Evolutionary conservation across 139 green algal genomes (phyloP).

Genomic region (Asterochloris sp.): DNA sequence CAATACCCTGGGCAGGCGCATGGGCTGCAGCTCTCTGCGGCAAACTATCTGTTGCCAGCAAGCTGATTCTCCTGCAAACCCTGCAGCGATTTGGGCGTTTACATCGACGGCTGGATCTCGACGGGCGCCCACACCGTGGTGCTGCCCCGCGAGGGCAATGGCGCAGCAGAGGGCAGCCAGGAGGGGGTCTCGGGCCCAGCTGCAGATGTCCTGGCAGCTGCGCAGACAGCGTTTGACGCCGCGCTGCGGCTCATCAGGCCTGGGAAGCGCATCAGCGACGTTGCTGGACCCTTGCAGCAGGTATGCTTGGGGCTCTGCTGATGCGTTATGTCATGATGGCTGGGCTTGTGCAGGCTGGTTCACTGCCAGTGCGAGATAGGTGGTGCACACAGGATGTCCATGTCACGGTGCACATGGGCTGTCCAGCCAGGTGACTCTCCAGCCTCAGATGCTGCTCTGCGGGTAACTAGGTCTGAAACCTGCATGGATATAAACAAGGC

Average conservation of each 20-base stretch:
- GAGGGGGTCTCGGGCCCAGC: slow-evolving; percentile 64
- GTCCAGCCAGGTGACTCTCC: too few relatives aligned
- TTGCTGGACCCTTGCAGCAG: slow-evolving; percentile 33
- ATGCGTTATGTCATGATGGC: neutral
- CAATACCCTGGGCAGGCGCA: too few relatives aligned
- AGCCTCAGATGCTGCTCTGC: too few relatives aligned
- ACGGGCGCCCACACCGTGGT: slow-evolving; percentile 82
- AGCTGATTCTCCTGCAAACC: neutral
- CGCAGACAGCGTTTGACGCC: slow-evolving; percentile 78
- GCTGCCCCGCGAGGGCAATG: slow-evolving; percentile 40
- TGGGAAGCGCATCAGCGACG: slow-evolving; percentile 74
- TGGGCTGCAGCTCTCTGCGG: too few relatives aligned
- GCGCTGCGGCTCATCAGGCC: slow-evolving; percentile 88
- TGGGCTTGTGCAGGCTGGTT: too few relatives aligned
- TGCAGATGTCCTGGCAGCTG: slow-evolving; percentile 85
- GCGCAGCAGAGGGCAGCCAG: neutral
- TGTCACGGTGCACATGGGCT: too few relatives aligned
- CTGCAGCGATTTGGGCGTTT: slow-evolving; percentile 85
- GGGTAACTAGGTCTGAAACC: too few relatives aligned
- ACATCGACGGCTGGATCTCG: slow-evolving; percentile 97
- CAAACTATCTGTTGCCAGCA: neutral
- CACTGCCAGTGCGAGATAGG: too few relatives aligned
- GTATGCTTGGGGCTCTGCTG: neutral
- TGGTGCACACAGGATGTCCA: too few relatives aligned
- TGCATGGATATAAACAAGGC: too few relatives aligned